phyloP scores from a whole-genome alignment of 805 yeast species.

The Ogataea ramenticola region DNA sequence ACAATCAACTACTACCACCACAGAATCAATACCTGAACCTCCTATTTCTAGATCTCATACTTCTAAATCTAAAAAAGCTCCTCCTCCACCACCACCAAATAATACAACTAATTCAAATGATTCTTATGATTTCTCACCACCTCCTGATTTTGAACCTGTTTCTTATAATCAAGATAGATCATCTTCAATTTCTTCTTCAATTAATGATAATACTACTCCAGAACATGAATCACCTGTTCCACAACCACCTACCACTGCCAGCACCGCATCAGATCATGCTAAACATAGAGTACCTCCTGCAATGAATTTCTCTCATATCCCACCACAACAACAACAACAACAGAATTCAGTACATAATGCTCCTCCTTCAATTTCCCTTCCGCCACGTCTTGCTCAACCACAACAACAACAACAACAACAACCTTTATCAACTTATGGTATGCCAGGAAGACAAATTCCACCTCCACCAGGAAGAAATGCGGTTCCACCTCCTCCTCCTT shows the following conservation, averaged over 20 bases:
- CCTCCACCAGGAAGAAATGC: constrained; percentile 19
- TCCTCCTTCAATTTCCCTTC: constrained; percentile 6
- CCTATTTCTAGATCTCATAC: constrained; percentile 18
- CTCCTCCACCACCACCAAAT: constrained; percentile 36
- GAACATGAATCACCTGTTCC: constrained; percentile 9
- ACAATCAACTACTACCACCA: background rate
- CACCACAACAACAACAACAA: constrained; percentile 6
- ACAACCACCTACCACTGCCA: constrained; percentile 4
- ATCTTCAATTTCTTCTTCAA: no score
- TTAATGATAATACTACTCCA: no score
- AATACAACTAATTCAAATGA: no score
- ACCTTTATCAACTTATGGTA: background rate
- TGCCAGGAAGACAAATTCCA: constrained; percentile 15
- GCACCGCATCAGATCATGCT: no score
- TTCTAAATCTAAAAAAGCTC: constrained; percentile 24
- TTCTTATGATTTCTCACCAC: constrained; percentile 16
- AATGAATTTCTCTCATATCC: constrained; percentile 1
- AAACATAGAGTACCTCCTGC: constrained; percentile 6
- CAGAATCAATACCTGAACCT: constrained; percentile 12
- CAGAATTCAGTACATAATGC: background rate
- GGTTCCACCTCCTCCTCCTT: constrained; percentile 5
- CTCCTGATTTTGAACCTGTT: constrained; percentile 8
- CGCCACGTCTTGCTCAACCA: background rate
- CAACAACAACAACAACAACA: no score
- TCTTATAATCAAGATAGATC: background rate